Base-by-base conservation (phyloP, 2,329 filamentous ascomycete genomes). In the Arthrobotrys sphaeroides region DNA sequence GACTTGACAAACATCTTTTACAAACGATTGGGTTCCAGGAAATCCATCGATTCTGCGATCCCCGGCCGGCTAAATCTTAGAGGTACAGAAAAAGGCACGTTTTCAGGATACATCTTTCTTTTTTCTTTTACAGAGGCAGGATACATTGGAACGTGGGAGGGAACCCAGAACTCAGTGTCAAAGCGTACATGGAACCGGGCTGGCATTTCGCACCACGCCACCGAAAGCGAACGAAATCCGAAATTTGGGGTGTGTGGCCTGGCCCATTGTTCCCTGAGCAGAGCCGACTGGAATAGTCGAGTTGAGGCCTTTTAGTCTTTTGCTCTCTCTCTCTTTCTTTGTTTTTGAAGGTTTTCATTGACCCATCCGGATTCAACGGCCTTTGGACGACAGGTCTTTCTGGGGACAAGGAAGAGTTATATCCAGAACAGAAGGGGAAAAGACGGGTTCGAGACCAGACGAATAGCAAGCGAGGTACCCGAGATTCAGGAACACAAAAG, bases 311-410 rank as follows among this genome's bases (percentile, higher is more conserved):
- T 75, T 64, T 62, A 26, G 26, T 67, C 49, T 53, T 38, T 47
- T 53, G 36, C 24, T 43, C 5, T 40, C 59, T 53, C 42, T 51
- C 33, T 43, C 31, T 64, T 57, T 16, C 33, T 57, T 36, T 45
- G 10, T 57, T 57, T 42, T 53, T 53, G 20, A 26, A 24, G 43
- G n/a, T 55, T 55, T 38, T 18, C 28, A 55, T 55, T 55, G 51
- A 55, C 31, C 49, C 51, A 55, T 55, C 47, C 40, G 26, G 69
- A 68, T 57, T 55, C 69, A 69, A 36, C 65, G 64, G 57, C 72
- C 64, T 75, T 74, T 57, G 57, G 57, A 69, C 64, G 72, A 75
- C 72, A 75, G 72, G 72, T 75, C 72, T 65, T 38, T 69, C 49
- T 60, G 72, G 72, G 62, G 64, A 68, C 60, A 43, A 53, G 55